A percentile compares a stretch with the other conserved stretches of the same genome.
Conservation (phyloP, 148 eudicot genomes). For the Salicornia ramosissima region DNA sequence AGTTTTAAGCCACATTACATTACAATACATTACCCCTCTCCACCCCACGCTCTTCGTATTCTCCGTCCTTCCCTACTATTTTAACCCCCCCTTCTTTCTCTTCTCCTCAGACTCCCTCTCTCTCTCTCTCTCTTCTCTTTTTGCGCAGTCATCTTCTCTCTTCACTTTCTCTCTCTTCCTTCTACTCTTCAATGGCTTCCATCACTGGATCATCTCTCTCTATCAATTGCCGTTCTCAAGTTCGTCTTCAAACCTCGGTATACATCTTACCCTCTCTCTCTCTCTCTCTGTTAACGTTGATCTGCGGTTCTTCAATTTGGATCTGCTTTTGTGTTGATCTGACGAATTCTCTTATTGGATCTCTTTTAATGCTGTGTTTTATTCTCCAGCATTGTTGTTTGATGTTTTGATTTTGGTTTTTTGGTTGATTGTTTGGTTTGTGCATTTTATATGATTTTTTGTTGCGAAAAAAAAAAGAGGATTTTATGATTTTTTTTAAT, state of each 20-base stretch:
- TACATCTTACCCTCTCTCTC: slow-evolving; percentile 3
- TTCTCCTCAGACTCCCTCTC: not conserved
- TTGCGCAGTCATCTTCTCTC: not conserved
- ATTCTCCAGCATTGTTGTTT: not conserved
- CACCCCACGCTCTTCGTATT: slow-evolving; percentile 33
- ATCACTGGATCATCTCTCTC: slow-evolving; percentile 30
- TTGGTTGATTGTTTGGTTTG: not conserved
- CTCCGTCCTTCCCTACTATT: slow-evolving; percentile 35
- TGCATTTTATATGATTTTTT: not conserved
- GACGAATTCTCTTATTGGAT: not conserved
- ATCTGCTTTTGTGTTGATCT: not conserved
- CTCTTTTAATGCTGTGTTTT: not conserved
- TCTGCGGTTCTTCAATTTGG: not conserved
- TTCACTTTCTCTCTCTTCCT: not conserved
- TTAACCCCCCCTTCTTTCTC: slow-evolving; percentile 17
- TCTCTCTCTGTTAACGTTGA: not conserved
- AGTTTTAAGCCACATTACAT: not conserved
- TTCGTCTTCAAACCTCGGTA: slow-evolving; percentile 24
- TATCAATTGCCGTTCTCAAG: slow-evolving; percentile 5
- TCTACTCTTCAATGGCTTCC: slow-evolving; percentile 37
- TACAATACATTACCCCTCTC: too few relatives aligned
- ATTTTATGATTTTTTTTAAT: not conserved
- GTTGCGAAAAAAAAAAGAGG: not conserved
- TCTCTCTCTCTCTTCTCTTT: not conserved
- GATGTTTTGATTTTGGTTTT: not conserved